Base-by-base conservation (phyloP, 495 filamentous ascomycete species). In the Aspergillus campestris region DNA sequence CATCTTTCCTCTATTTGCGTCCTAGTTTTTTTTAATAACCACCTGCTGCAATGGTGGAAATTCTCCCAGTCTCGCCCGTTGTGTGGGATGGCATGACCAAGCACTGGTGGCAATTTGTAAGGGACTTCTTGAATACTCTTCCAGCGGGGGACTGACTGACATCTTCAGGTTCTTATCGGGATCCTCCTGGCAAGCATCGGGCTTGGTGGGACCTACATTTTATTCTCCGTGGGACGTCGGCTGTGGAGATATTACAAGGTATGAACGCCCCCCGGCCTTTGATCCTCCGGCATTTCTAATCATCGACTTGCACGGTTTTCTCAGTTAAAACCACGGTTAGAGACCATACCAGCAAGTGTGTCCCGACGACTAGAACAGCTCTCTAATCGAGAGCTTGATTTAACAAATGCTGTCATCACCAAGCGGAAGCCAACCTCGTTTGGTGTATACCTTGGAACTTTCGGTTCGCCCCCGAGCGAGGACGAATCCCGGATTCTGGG, bases 381-480 rank as follows among this genome's bases (percentile, higher is more conserved):
- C 5, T 51, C 59, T 2, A 54, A 48, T 34, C 51, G 49, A 37
- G 40, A 57, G 15, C 53, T 65, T 2, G 48, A 42, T 24, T 44
- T 70, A 42, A 42, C 42, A n/a, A 33, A 51, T 7, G 37, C 49
- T 6, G 50, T 45, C 11, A 18, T 38, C 2, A 31, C 27, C 11
- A 45, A 45, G 15, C 51, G 47, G 24, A 71, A 71, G 43, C 69
- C 70, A 7, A 53, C 57, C 5, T 68, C 70, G 13, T 75, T 74
- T 48, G 74, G 73, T 8, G 66, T 74, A 11, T 77, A 74, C 44
- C 56, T 78, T 4, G 74, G 74, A 11, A 42, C 46, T 6, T 64
- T 78, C 30, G 50, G 47, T 10, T 52, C 52, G 27, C 67, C 68
- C 8, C 57, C 56, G 1, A 62, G 55, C 10, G 38, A 57, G 27